These are phyloP conservation scores for Silene vulgaris DNA, from an alignment of 179 eudicot genomes.

Conservation along the genomic window DNA sequence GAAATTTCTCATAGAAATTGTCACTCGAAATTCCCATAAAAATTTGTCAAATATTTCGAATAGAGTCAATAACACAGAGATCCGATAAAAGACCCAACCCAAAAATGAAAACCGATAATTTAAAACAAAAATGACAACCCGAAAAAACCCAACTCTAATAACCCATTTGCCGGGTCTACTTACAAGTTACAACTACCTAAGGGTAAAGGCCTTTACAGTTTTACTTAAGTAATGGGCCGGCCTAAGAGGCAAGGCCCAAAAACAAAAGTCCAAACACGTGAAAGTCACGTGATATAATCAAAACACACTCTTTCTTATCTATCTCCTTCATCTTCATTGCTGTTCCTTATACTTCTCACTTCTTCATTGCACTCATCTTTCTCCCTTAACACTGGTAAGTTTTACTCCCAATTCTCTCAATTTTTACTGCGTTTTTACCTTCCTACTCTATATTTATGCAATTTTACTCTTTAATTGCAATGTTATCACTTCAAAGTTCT, in stretches of 20 bases:
- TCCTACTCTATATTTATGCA: not conserved
- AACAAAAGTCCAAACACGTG: constrained; percentile 18
- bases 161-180: too few relatives aligned
- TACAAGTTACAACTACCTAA: not conserved
- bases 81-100: too few relatives aligned
- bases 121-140: too few relatives aligned
- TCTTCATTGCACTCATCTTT: constrained; percentile 13
- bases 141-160: too few relatives aligned
- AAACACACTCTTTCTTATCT: constrained; percentile 20
- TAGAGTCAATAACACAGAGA: too few relatives aligned
- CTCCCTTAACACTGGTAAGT: constrained; percentile 13
- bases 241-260: not conserved
- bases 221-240: not conserved
- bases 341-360: not conserved
- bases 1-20: too few relatives aligned
- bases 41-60: too few relatives aligned
- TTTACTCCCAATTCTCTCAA: not conserved
- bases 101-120: too few relatives aligned
- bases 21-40: too few relatives aligned
- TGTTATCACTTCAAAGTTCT: not conserved
- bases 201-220: not conserved
- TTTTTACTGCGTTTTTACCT: not conserved
- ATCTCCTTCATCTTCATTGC: constrained; percentile 20
- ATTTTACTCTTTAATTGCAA: not conserved
- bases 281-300: constrained; percentile 16